phyloP scores from a whole-genome alignment of 1,139 yeast species.

The Pichia sp. region DNA sequence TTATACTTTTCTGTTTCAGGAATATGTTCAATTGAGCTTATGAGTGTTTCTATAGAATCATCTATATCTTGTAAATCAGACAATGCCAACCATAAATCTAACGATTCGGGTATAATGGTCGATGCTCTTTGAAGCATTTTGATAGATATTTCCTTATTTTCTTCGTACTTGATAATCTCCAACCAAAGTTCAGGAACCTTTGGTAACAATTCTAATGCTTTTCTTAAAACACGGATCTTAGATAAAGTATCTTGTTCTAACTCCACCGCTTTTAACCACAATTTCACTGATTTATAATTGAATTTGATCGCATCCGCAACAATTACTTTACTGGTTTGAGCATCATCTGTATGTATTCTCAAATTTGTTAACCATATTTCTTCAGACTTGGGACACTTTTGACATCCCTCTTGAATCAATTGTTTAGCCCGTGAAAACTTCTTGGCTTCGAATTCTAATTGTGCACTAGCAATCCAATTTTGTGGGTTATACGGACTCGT shows the following conservation, averaged over 20 bases:
- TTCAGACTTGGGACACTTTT: slow-evolving; percentile 60
- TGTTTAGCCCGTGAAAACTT: slow-evolving; percentile 56
- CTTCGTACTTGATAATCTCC: slow-evolving; percentile 48
- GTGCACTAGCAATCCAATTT: slow-evolving; percentile 89
- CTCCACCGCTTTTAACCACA: slow-evolving; percentile 74
- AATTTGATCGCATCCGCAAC: slow-evolving; percentile 65
- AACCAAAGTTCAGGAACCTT: slow-evolving; percentile 51
- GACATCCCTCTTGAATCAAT: slow-evolving; percentile 72
- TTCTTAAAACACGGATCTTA: slow-evolving; percentile 57
- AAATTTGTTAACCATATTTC: slow-evolving; percentile 84
- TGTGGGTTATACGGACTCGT: slow-evolving; percentile 72
- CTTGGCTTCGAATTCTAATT: slow-evolving; percentile 68
- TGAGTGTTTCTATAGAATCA: slow-evolving; percentile 55
- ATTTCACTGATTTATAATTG: slow-evolving; percentile 51
- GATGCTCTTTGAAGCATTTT: slow-evolving; percentile 66
- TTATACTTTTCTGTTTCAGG: slow-evolving; percentile 42
- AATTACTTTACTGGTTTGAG: slow-evolving; percentile 49
- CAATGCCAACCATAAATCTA: slow-evolving; percentile 57
- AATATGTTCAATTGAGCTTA: slow-evolving; percentile 57
- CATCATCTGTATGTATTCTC: slow-evolving; percentile 54
- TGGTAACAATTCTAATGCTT: slow-evolving; percentile 57
- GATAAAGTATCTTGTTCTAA: slow-evolving; percentile 58
- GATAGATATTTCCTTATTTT: slow-evolving; percentile 45
- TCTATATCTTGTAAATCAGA: slow-evolving; percentile 33
- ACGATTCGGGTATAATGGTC: slow-evolving; percentile 62